Base-by-base conservation (phyloP, 2,329 filamentous ascomycete species). In the Aspergillus sclerotialis region DNA sequence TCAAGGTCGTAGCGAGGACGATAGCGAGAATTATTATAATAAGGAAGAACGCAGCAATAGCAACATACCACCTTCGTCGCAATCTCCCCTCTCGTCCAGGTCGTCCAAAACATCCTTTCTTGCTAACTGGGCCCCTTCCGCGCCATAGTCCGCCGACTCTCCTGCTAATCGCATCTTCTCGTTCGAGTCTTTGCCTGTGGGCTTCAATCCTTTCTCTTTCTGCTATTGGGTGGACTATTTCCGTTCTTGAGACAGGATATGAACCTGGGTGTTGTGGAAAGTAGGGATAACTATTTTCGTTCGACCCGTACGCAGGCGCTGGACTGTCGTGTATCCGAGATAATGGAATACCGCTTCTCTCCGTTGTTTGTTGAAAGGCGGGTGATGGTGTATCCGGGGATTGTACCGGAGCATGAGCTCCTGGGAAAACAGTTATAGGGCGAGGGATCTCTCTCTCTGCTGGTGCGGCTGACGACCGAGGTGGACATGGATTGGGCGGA, bases 351-450 rank as follows among this genome's bases (percentile, higher is more conserved):
- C 78, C 74, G 37, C 76, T 73, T 0, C 77, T 75, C 8, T 72
- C 73, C 69, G 84, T 82, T 0, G 73, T 74, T 10, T 69, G 68
- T 24, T 77, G 69, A 25, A 82, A 61, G 0, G 71, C 79, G 2
- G 81, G 79, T 1, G 82, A 82, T 1, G 76, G 58, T 2, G 77
- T 78, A 0, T 73, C 73, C 0, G 80, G 78, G 4, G 79, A 78
- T 1, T 70, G 69, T 13, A 72, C 66, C 7, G 55, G 47, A 27
- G 36, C 35, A 0, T 64, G 61, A 40, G 77, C 72, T 3, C 64
- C 67, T 1, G 77, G 70, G 5, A 78, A 71, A 4, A 81, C 67
- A 2, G 76, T 74, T 35, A 68, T 68, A 48, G 78, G 80, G 30
- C 72, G 52, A 30, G 53, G 49, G 2, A 50, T 38, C 13, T 39